Percentiles rank a stretch among this genome's conserved stretches.
phyloP scores from a whole-genome alignment of 1,284 basidiomycete species.

The Leccinum griseonigrum region DNA sequence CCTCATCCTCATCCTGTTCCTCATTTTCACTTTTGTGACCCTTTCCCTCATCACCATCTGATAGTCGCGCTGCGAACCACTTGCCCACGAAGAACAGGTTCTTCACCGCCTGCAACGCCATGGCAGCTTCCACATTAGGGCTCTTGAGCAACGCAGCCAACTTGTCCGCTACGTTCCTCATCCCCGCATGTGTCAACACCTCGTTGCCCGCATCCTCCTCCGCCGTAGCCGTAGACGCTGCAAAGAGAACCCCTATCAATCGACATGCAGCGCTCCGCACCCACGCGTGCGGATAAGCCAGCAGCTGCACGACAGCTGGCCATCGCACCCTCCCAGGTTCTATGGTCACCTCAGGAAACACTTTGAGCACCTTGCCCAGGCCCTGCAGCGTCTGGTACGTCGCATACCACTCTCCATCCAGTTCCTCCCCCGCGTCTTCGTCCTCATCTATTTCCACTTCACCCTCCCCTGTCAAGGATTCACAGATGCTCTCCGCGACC shows the following conservation, averaged over 20 bases:
- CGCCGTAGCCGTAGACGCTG: conserved; percentile 28
- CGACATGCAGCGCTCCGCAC: conserved; percentile 83
- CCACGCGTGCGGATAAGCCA: conserved; percentile 94
- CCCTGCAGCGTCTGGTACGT: conserved; percentile 81
- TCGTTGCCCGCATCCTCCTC: conserved; percentile 14
- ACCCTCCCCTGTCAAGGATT: conserved; percentile 29
- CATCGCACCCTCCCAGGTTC: conserved; percentile 50
- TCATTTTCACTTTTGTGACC: neutral
- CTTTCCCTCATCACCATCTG: conserved; percentile 36
- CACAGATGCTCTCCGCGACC: conserved; percentile 50
- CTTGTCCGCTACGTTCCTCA: conserved; percentile 76
- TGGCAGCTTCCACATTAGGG: conserved; percentile 70
- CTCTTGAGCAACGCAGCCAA: conserved; percentile 82
- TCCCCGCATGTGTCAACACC: conserved; percentile 46
- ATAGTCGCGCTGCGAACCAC: conserved; percentile 54
- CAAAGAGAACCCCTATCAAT: conserved; percentile 74
- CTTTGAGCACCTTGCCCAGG: conserved; percentile 61
- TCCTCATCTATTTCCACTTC: conserved; percentile 39
- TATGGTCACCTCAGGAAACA: conserved; percentile 47
- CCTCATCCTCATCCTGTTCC: conserved; percentile 11
- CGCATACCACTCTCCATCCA: conserved; percentile 69
- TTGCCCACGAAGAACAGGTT: conserved; percentile 91
- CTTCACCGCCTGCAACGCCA: conserved; percentile 89
- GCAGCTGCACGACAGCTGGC: conserved; percentile 62
- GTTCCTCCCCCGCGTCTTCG: conserved; percentile 33